phyloP scores from a whole-genome alignment of 2,329 filamentous ascomycete species.

The Trichoderma endophyticum region DNA sequence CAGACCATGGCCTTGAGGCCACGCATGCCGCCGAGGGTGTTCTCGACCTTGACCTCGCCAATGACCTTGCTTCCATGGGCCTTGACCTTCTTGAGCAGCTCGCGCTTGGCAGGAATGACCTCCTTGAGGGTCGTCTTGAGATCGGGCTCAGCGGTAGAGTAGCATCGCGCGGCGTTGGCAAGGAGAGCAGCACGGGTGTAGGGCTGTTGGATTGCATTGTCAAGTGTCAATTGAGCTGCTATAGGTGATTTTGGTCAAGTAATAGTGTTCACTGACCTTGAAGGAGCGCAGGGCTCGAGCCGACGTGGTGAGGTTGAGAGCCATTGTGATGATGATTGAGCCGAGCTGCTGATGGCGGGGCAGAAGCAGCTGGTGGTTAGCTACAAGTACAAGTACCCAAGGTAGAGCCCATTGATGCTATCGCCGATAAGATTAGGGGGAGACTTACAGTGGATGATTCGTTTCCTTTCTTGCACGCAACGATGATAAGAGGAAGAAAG shows the following conservation, averaged over 20 bases:
- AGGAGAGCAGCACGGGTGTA: constrained; percentile 31
- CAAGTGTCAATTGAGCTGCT: neutral
- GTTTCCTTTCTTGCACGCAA: neutral
- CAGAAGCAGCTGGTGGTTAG: constrained; percentile 3
- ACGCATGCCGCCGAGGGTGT: constrained; percentile 93
- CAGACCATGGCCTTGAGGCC: constrained; percentile 97
- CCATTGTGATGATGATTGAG: constrained; percentile 46
- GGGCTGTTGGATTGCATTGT: constrained; percentile 23
- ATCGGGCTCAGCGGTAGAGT: constrained; percentile 78
- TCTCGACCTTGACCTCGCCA: constrained; percentile 90
- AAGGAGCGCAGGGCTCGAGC: constrained; percentile 61
- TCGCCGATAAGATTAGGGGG: neutral
- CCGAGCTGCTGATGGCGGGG: constrained; percentile 20
- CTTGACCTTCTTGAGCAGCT: constrained; percentile 92
- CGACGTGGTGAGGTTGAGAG: constrained; percentile 60
- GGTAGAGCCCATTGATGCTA: neutral
- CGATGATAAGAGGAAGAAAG: neutral
- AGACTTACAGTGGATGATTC: neutral
- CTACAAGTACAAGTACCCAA: neutral
- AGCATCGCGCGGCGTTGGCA: constrained; percentile 48
- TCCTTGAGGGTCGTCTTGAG: constrained; percentile 83
- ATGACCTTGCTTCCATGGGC: constrained; percentile 76
- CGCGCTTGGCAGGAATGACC: constrained; percentile 86
- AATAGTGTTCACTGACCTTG: constrained; percentile 47
- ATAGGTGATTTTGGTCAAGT: too few species aligned